Percentiles rank a stretch among this genome's conserved stretches.
Conservation (phyloP, 768 basidiomycete species). For the Stropharia rugosoannulata region DNA sequence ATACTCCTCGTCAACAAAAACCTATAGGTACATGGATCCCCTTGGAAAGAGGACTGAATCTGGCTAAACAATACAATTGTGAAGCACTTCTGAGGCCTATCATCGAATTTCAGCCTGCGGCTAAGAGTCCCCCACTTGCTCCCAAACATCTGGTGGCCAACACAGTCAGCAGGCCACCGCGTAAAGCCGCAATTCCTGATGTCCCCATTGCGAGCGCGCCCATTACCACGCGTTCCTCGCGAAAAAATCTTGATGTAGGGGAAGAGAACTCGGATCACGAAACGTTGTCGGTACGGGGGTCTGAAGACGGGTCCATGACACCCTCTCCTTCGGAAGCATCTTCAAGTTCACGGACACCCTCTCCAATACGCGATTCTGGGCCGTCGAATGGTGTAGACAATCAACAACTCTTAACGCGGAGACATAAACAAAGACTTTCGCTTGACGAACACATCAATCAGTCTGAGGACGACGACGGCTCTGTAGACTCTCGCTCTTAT, state of each 20-base stretch:
- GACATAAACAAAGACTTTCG: constrained; percentile 48
- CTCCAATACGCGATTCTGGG: constrained; percentile 68
- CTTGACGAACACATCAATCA: constrained; percentile 39
- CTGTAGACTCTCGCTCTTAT: constrained; percentile 66
- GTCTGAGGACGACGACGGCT: constrained; percentile 41
- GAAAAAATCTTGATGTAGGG: constrained; percentile 43
- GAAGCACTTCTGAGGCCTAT: constrained; percentile 86
- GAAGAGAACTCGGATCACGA: constrained; percentile 66
- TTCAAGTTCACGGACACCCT: constrained; percentile 92
- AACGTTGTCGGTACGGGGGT: constrained; percentile 64
- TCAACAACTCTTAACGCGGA: constrained; percentile 33
- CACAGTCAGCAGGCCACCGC: constrained; percentile 49
- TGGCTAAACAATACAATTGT: constrained; percentile 93
- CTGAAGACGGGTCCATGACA: constrained; percentile 89
- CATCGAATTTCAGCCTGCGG: constrained; percentile 88
- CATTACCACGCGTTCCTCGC: constrained; percentile 61
- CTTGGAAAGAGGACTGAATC: constrained; percentile 79
- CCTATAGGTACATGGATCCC: constrained; percentile 95
- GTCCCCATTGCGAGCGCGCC: constrained; percentile 29
- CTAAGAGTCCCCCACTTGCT: constrained; percentile 90
- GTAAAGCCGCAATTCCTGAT: constrained; percentile 42
- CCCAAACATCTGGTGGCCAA: constrained; percentile 92
- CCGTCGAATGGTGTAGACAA: constrained; percentile 42
- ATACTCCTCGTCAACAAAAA: constrained; percentile 11
- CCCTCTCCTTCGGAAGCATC: constrained; percentile 86